phyloP scores from a whole-genome alignment of 2,329 filamentous ascomycete genomes.

The Aureobasidium vineae region DNA sequence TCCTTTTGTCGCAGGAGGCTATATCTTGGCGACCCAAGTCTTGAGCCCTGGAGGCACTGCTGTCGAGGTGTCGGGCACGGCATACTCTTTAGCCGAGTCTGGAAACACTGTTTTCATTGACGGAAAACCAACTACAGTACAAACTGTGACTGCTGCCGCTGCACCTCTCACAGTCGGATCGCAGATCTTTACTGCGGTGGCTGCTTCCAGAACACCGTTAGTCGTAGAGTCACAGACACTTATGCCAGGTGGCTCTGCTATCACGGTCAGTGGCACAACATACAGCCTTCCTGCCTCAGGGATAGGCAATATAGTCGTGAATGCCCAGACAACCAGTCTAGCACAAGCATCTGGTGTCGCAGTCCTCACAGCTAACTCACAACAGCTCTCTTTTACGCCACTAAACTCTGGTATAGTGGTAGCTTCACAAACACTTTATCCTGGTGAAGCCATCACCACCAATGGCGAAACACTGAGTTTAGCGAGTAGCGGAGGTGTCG shows the following conservation, averaged over 20 bases:
- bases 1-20: background rate
- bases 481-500: background rate
- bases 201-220: background rate
- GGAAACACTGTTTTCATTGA: background rate
- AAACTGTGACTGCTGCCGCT: background rate
- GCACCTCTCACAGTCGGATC: constrained; percentile 7
- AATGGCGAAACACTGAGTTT: constrained; percentile 30
- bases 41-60: constrained; percentile 1
- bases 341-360: background rate
- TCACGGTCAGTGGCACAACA: background rate
- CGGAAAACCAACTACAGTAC: background rate
- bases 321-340: background rate
- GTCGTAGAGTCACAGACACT: constrained; percentile 23
- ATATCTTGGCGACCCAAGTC: background rate
- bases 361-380: background rate
- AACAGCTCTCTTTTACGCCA: background rate
- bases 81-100: background rate
- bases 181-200: background rate
- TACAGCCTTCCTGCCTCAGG: background rate
- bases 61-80: background rate
- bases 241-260: background rate
- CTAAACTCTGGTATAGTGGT: constrained; percentile 2
- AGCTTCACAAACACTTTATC: constrained; percentile 20
- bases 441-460: constrained; percentile 34
- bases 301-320: background rate